Evolutionary conservation across 148 eudicot genomes (phyloP).

Genomic region (Nepenthes gracilis): DNA sequence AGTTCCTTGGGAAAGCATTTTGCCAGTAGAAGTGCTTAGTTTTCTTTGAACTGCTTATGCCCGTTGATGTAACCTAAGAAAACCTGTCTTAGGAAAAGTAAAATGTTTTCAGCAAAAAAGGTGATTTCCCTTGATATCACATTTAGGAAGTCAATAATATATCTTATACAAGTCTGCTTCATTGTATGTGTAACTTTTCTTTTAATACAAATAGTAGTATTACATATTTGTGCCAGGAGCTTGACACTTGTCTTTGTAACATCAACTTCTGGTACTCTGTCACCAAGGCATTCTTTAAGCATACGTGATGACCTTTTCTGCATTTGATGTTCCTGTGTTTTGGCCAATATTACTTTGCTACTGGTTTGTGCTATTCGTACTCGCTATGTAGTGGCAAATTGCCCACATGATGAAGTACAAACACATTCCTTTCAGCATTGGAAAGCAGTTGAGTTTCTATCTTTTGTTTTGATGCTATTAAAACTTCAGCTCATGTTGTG

Average conservation of each 20-base stretch:
- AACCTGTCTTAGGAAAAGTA: too few species aligned
- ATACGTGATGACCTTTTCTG: conserved; percentile 44
- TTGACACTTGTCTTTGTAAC: neutral
- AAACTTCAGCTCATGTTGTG: neutral
- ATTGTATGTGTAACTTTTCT: neutral
- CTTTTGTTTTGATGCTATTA: neutral
- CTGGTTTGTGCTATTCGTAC: conserved; percentile 64
- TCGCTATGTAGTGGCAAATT: conserved; percentile 88
- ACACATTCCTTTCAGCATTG: conserved; percentile 70
- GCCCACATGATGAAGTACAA: conserved; percentile 87
- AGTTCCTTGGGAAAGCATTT: too few species aligned
- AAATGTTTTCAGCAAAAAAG: too few species aligned
- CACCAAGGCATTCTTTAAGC: conserved; percentile 52
- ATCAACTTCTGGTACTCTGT: conserved; percentile 50
- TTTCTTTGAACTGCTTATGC: too few species aligned
- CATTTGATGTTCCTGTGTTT: conserved; percentile 57
- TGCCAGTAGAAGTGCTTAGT: too few species aligned
- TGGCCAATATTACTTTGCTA: conserved; percentile 61
- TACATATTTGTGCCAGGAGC: neutral
- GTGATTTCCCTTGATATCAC: too few species aligned
- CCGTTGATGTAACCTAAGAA: too few species aligned
- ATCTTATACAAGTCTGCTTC: neutral
- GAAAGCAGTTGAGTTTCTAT: conserved; percentile 54
- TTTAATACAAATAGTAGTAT: too few species aligned
- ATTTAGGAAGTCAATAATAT: too few species aligned